Evolutionary conservation across 805 yeast genomes (phyloP), one percentile per base, ranked within the genome.

Genomic region (Candida qinlingensis): DNA sequence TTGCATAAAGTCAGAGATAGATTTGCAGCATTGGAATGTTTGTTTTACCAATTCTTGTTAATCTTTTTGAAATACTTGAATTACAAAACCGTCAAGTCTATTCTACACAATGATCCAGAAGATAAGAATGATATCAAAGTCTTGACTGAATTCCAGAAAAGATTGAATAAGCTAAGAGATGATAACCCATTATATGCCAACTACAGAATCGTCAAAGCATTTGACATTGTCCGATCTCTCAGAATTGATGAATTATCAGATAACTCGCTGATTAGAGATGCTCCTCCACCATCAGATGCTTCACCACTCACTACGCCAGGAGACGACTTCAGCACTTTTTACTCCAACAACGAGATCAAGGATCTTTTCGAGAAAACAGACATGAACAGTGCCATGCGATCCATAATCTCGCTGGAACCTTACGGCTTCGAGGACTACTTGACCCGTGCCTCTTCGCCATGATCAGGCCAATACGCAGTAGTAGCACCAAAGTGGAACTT

Each of bases 21-120:
- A 12, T 54, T 54, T 27, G 45, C 58, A 1, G 34, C 46, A 0
- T 27, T 54, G 10, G 62, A 59, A 27, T 60, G 62, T 45, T 36
- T 54, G 29, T 10, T 53, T 12, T 56, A 54, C 41, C 64, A 57
- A 36, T 54, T 50, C 39, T 19, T 56, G 7, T 30, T 60, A 37
- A 48, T 59, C 8, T 59, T 56, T 35, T 35, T 59, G 40, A 58
- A 52, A 46, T 57, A 50, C 41, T 26, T 60, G 28, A 59, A 59
- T 43, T 51, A 30, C 45, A 59, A 58, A 37, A 37, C 47, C 6
- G 54, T 56, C n/a, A 40, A 42, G 4, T 37, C 50, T 3, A 19
- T 50, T 4, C 13, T 51, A 30, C 25, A 41, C 4, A 39, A 39
- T 28, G 29, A 42, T n/a, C 51, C 42, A 26, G 13, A 41, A 25